Evolutionary conservation across 2,329 filamentous ascomycete genomes (phyloP), one percentile per base, ranked within the genome.

Genomic region (Escovopsis sp.): DNA sequence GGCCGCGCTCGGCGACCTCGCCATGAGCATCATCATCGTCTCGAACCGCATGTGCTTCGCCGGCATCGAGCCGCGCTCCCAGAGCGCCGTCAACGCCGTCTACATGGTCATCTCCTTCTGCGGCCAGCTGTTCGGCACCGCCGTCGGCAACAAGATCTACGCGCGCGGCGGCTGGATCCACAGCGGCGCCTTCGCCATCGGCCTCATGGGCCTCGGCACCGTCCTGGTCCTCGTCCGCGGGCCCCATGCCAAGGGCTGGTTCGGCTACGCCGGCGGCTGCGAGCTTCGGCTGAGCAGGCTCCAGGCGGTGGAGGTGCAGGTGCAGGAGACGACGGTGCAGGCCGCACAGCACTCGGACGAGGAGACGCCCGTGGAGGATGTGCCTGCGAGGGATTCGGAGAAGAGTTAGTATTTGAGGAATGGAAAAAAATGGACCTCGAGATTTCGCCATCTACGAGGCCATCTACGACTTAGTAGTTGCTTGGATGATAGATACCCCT

Each of bases 31-130:
- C 1, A 69, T 75, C 1, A 82, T 87, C 56, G 82, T 86, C 30
- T 80, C 81, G 1, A 87, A 88, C 51, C 66, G 85, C 0, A 69
- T 71, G 1, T 70, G 75, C 4, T 82, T 91, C 18, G 88, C 85
- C 51, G 62, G 66, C 1, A 76, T 89, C 19, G 80, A 82, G 42
- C 77, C 83, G 0, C 78, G 75, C 46, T 78, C 79, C 0, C 64
- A 82, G 4, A 91, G 87, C 59, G 63, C 85, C 4, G 72, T 89
- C 23, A 91, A 91, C 55, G 87, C 84, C 0, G 82, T 79, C 1
- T 91, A 86, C 53, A 91, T 89, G 85, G 70, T 87, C 0, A 69
- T 72, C 7, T 77, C 75, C 0, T 89, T 89, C 53, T 76, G 72
- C 26, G 85, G 85, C 0, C 85, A 91, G 63, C 51, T 91, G 38